These are phyloP conservation scores for Ceriops tagal DNA, from an alignment of 345 rosid species.

Conservation along the genomic window DNA sequence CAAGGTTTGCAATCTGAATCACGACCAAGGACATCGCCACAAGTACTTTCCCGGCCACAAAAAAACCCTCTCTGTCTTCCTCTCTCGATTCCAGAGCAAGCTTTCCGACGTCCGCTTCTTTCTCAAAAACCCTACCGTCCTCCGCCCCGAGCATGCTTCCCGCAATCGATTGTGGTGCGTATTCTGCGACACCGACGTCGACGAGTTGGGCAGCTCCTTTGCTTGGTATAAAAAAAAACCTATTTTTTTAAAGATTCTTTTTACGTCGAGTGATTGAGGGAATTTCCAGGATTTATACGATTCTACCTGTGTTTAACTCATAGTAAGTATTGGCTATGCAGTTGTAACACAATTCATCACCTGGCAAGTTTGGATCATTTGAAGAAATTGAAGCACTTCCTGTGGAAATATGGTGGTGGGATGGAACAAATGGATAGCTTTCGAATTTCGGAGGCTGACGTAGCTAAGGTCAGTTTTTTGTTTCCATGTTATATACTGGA, in stretches of 20 bases:
- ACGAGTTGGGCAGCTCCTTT: slow-evolving; percentile 60
- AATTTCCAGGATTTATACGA: too few relatives aligned
- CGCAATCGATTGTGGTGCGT: slow-evolving; percentile 76
- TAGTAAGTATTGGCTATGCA: slow-evolving; percentile 9
- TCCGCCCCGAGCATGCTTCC: slow-evolving; percentile 52
- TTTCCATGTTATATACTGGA: background rate
- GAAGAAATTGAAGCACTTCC: slow-evolving; percentile 73
- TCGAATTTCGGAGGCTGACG: slow-evolving; percentile 48
- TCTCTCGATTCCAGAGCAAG: slow-evolving; percentile 62
- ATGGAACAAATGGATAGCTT: slow-evolving; percentile 55
- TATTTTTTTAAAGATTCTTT: too few relatives aligned
- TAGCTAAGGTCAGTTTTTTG: slow-evolving; percentile 49
- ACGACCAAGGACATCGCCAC: slow-evolving; percentile 70
- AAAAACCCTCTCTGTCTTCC: slow-evolving; percentile 46
- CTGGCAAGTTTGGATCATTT: slow-evolving; percentile 61
- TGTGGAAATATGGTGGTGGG: slow-evolving; percentile 66
- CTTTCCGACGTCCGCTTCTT: slow-evolving; percentile 59
- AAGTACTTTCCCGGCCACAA: slow-evolving; percentile 77
- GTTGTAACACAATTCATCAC: slow-evolving; percentile 68
- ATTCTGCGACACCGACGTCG: slow-evolving; percentile 67
- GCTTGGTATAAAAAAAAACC: slow-evolving; percentile 44
- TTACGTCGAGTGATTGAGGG: too few relatives aligned
- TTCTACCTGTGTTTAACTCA: too few relatives aligned
- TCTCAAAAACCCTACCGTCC: slow-evolving; percentile 55
- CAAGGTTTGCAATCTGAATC: slow-evolving; percentile 66